A percentile compares a stretch with the other conserved stretches of the same genome.
These are phyloP conservation scores for Kuraishia ogatae DNA, from an alignment of 805 yeast genomes.

Conservation along the genomic window DNA sequence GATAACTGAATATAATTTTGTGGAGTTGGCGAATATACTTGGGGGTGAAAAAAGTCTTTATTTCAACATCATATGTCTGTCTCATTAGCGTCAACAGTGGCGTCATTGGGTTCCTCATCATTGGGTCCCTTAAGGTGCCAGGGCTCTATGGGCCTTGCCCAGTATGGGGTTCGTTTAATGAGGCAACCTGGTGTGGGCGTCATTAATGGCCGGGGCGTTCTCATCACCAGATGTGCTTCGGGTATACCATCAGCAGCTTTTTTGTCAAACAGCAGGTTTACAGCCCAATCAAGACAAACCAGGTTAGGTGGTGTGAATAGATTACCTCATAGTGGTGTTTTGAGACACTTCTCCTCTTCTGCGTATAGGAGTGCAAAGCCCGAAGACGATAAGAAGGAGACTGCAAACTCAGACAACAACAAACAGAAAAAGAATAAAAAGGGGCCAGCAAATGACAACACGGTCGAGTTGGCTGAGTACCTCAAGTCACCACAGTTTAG, in stretches of 20 bases:
- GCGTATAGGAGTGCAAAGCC: background rate
- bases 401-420: constrained; percentile 2
- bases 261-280: too few species aligned
- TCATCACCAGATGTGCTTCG: too few species aligned
- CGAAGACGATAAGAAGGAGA: constrained; percentile 1
- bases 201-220: too few species aligned
- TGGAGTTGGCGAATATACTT: background rate
- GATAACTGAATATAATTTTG: background rate
- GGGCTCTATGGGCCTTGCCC: background rate
- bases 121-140: background rate
- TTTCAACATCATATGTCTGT: background rate
- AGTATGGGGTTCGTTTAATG: background rate
- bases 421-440: constrained; percentile 4
- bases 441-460: background rate
- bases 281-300: background rate
- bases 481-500: constrained; percentile 2
- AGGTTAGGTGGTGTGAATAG: background rate
- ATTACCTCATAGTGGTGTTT: background rate
- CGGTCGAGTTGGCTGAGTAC: background rate
- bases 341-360: background rate
- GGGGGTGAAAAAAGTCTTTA: too few species aligned
- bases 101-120: background rate
- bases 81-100: background rate
- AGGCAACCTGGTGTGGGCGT: background rate
- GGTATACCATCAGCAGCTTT: too few species aligned